Evolutionary conservation across 441 rosid genomes (phyloP).

Genomic region (Erysimum cheiri): DNA sequence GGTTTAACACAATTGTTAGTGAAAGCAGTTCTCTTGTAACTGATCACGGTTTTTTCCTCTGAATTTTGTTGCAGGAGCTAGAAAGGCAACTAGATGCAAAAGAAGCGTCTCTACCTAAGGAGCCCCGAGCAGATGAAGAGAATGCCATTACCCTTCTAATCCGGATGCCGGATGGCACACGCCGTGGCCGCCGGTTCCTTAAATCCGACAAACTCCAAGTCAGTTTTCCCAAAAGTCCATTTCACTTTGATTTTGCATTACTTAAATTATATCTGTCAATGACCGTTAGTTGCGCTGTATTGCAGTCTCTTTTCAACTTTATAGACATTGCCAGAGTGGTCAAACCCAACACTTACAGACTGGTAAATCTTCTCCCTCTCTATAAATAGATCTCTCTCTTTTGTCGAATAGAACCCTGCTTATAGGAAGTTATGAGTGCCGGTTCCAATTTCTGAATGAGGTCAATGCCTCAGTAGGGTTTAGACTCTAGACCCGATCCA

Average conservation of each 20-base stretch:
- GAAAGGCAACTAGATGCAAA: conserved; percentile 83
- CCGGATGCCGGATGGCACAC: conserved; percentile 92
- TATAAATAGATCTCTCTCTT: conserved; percentile 3
- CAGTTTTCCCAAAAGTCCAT: conserved; percentile 28
- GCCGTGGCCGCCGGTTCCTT: conserved; percentile 89
- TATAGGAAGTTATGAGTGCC: background rate
- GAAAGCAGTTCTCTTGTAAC: conserved; percentile 8
- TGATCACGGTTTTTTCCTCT: background rate
- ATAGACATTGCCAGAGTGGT: conserved; percentile 85
- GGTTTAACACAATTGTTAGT: background rate
- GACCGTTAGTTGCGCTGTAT: conserved; percentile 24
- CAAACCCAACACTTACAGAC: conserved; percentile 85
- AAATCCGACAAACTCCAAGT: conserved; percentile 84
- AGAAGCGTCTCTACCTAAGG: conserved; percentile 90
- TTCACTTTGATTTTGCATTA: conserved; percentile 18
- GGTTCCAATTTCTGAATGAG: background rate
- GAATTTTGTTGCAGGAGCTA: conserved; percentile 63
- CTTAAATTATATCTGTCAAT: conserved; percentile 2
- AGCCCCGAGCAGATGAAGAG: conserved; percentile 82
- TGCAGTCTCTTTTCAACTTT: conserved; percentile 92
- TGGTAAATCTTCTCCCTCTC: conserved; percentile 56
- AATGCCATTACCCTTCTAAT: conserved; percentile 87
- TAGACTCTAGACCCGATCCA: background rate
- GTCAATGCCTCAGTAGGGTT: background rate
- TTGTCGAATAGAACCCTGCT: background rate